These are phyloP conservation scores for Aspergillus pseudotamarii DNA, from an alignment of 2,329 filamentous ascomycete species.

Conservation along the genomic window DNA sequence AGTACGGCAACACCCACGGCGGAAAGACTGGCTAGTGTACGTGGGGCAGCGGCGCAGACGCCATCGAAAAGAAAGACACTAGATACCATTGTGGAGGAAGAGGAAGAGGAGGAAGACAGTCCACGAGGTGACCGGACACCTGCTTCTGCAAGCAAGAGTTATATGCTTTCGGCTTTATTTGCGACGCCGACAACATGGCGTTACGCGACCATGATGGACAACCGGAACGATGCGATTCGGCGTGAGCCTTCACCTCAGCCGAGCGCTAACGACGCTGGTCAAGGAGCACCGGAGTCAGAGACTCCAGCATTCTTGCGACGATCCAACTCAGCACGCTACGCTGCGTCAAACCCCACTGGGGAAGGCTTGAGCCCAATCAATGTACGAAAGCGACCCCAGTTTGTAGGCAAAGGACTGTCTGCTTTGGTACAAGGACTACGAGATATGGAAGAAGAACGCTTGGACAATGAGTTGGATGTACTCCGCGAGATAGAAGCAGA, in stretches of 20 bases:
- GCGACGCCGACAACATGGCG: constrained; percentile 49
- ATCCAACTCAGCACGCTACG: constrained; percentile 36
- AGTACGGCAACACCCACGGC: constrained; percentile 39
- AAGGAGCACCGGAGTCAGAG: constrained; percentile 30
- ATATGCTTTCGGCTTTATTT: constrained; percentile 49
- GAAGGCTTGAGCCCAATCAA: constrained; percentile 41
- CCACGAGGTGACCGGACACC: constrained; percentile 40
- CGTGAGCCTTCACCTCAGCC: constrained; percentile 11
- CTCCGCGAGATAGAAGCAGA: constrained; percentile 48
- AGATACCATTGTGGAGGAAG: constrained; percentile 32
- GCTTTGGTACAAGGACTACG: constrained; percentile 42
- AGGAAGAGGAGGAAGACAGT: constrained; percentile 27
- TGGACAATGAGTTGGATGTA: constrained; percentile 48
- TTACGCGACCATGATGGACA: constrained; percentile 44
- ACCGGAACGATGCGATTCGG: constrained; percentile 24
- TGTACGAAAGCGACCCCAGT: constrained; percentile 37
- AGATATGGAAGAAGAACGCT: constrained; percentile 44
- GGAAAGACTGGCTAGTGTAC: constrained; percentile 28
- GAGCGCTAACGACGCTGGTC: constrained; percentile 4
- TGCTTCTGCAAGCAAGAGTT: constrained; percentile 47
- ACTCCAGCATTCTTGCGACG: constrained; percentile 46
- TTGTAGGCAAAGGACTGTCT: constrained; percentile 44
- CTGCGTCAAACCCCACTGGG: constrained; percentile 14
- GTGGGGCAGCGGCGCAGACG: constrained; percentile 36
- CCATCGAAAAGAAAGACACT: constrained; percentile 38